Conservation (phyloP, 78 protist species). For the Pigoraptor vietnamica region DNA sequence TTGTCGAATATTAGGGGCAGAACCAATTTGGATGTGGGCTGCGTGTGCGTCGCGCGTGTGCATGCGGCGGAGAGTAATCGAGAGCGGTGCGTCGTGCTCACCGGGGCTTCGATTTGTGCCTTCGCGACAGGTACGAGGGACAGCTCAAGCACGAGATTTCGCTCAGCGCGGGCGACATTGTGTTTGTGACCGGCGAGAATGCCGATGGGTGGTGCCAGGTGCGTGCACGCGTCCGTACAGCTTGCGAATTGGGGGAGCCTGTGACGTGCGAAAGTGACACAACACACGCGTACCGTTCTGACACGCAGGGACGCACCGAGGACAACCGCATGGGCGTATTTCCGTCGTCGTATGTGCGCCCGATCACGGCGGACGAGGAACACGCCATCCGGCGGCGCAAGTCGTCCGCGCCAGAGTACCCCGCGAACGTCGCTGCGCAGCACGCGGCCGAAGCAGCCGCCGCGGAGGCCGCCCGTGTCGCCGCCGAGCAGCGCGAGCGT, state of each 20-base stretch:
- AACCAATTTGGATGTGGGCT: too few species aligned
- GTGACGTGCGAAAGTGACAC: too few species aligned
- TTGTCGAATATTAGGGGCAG: background rate
- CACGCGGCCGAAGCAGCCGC: background rate
- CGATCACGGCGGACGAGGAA: background rate
- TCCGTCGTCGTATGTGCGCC: background rate
- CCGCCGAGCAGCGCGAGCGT: background rate
- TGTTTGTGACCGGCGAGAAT: background rate
- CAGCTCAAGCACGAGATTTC: background rate
- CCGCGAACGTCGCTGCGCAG: background rate
- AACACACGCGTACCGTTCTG: too few species aligned
- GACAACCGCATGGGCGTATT: background rate
- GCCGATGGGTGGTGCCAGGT: background rate
- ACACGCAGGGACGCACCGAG: background rate
- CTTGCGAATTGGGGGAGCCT: too few species aligned
- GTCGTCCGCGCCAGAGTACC: too few species aligned
- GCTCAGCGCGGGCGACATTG: background rate
- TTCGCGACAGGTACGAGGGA: background rate
- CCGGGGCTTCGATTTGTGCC: too few species aligned
- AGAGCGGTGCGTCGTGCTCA: too few species aligned
- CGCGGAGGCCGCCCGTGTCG: background rate
- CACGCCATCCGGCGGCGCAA: background rate
- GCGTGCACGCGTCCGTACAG: too few species aligned
- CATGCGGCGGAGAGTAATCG: too few species aligned
- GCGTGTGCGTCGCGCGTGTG: too few species aligned